Evolutionary conservation across 2,329 filamentous ascomycete species (phyloP).

Genomic region (Colletotrichum spinosum): DNA sequence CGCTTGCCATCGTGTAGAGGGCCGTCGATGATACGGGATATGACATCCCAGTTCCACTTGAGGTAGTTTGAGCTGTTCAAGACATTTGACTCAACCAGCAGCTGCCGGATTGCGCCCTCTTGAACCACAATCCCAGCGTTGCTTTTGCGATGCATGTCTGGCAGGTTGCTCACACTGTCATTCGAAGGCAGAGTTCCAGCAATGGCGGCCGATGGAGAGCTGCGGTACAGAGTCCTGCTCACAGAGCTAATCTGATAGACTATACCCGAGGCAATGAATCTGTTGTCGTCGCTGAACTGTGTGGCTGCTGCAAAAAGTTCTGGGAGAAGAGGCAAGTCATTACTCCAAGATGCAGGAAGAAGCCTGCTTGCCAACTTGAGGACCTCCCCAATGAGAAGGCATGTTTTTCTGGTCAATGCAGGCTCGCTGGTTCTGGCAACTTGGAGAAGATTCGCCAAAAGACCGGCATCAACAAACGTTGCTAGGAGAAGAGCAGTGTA

Average conservation of each 20-base stretch:
- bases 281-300: conserved; percentile 75
- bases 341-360: conserved; percentile 84
- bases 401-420: conserved; percentile 86
- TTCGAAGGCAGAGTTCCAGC: conserved; percentile 53
- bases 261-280: conserved; percentile 86
- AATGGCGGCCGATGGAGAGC: conserved; percentile 60
- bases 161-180: conserved; percentile 60
- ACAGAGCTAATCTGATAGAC: conserved; percentile 99
- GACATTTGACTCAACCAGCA: conserved; percentile 83
- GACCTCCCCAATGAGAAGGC: conserved; percentile 89
- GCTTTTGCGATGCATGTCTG: conserved; percentile 68
- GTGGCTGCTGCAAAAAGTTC: conserved; percentile 84
- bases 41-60: conserved; percentile 98
- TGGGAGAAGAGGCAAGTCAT: conserved; percentile 87
- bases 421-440: conserved; percentile 76
- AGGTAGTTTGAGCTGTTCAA: conserved; percentile 88
- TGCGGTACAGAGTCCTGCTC: conserved; percentile 90
- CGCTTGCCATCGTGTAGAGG: conserved; percentile 91
- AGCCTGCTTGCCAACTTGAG: conserved; percentile 89
- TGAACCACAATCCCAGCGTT: conserved; percentile 62
- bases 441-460: conserved; percentile 71
- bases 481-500: conserved; percentile 91
- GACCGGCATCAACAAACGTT: conserved; percentile 83
- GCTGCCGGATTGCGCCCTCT: conserved; percentile 72
- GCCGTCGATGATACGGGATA: conserved; percentile 91